Percentiles rank a stretch among this genome's conserved stretches.
Evolutionary conservation across 768 basidiomycete species (phyloP).

Genomic region (Boletus huronensis): DNA sequence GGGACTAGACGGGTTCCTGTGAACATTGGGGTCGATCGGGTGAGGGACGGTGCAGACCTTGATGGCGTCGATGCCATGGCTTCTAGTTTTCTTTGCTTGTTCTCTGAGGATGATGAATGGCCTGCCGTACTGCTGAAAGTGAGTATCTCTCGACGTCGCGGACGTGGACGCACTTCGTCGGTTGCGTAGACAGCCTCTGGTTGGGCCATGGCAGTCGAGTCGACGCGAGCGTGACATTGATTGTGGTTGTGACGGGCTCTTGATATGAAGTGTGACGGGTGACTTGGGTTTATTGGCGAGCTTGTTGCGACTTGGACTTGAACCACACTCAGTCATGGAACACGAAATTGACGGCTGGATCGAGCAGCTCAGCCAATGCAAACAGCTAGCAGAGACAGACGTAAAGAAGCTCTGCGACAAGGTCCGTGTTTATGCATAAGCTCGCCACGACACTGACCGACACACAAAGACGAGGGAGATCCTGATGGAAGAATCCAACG

Average conservation of each 20-base stretch:
- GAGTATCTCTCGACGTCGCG: not conserved
- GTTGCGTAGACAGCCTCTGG: constrained; percentile 79
- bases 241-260: constrained; percentile 19
- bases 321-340: constrained; percentile 37
- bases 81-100: constrained; percentile 87
- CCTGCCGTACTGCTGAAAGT: constrained; percentile 68
- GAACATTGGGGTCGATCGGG: not conserved
- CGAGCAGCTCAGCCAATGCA: constrained; percentile 93
- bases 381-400: constrained; percentile 91
- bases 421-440: constrained; percentile 42
- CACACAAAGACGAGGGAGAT: constrained; percentile 86
- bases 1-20: constrained; percentile 50
- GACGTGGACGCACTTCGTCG: constrained; percentile 60
- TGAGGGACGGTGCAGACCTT: constrained; percentile 51
- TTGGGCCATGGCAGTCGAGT: constrained; percentile 29
- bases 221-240: constrained; percentile 26
- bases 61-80: constrained; percentile 92
- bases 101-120: constrained; percentile 98
- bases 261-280: constrained; percentile 30
- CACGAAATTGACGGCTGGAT: constrained; percentile 96
- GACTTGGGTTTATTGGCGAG: constrained; percentile 17
- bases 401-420: constrained; percentile 99
- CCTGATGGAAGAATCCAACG: constrained; percentile 98
- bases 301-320: constrained; percentile 23
- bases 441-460: constrained; percentile 11